Percentiles rank a stretch among this genome's conserved stretches.
Conservation (phyloP, 148 eudicot species). For the Spergularia bocconei region DNA sequence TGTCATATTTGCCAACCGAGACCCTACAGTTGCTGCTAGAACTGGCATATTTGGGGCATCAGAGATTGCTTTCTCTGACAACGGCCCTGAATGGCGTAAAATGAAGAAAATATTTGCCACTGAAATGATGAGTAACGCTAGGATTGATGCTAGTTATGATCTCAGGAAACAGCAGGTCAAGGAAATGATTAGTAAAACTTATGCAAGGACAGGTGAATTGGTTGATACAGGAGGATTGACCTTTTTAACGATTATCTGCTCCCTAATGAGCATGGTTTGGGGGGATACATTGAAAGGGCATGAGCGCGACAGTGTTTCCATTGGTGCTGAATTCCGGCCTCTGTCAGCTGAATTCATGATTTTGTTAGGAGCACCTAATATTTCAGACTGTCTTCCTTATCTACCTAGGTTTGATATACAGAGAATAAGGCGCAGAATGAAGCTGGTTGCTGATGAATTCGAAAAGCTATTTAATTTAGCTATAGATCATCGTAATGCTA, state of each 20-base stretch:
- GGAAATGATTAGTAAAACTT: constrained; percentile 11
- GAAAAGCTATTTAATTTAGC: constrained; percentile 15
- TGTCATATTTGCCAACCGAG: constrained; percentile 37
- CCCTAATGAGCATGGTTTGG: constrained; percentile 40
- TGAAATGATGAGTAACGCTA: constrained; percentile 38
- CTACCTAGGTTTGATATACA: constrained; percentile 37
- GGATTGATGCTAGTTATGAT: constrained; percentile 24
- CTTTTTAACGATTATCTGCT: not conserved
- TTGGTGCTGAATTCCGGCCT: constrained; percentile 31
- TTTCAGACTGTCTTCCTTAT: constrained; percentile 45
- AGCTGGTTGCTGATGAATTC: constrained; percentile 1
- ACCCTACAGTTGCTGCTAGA: constrained; percentile 26
- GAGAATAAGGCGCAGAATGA: constrained; percentile 26
- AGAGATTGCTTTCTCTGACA: constrained; percentile 27
- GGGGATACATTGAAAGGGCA: constrained; percentile 27
- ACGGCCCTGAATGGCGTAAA: constrained; percentile 34
- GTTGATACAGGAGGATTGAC: constrained; percentile 23
- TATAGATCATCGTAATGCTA: constrained; percentile 4
- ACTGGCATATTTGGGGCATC: constrained; percentile 20
- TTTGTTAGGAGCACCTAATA: constrained; percentile 33
- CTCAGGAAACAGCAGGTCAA: constrained; percentile 6
- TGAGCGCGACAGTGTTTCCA: not conserved
- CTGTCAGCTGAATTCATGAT: constrained; percentile 3
- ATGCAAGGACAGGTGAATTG: constrained; percentile 9
- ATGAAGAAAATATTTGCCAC: constrained; percentile 37